Percentiles rank a stretch among this genome's conserved stretches.
Conservation (phyloP, 306 rosid species). For the Trichosanthes truncata region DNA sequence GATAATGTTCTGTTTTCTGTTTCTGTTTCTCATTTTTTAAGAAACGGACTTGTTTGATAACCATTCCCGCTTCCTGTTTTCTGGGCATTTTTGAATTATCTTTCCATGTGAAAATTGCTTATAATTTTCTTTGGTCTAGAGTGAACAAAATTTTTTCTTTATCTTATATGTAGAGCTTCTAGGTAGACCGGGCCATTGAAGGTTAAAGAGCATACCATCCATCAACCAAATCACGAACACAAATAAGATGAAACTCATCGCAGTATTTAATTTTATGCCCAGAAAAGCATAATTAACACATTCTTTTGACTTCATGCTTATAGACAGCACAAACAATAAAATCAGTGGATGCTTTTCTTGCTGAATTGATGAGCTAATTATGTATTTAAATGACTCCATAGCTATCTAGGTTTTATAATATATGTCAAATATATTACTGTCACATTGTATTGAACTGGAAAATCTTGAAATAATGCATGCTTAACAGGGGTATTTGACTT, state of each 20-base stretch:
- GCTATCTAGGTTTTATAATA: not conserved
- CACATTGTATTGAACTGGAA: not conserved
- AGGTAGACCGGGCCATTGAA: not conserved
- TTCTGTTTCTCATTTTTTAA: too few relatives aligned
- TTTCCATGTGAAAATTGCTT: not conserved
- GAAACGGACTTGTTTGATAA: too few relatives aligned
- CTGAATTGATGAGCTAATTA: not conserved
- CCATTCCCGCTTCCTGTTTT: too few relatives aligned
- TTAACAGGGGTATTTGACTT: not conserved
- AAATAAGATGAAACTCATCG: not conserved
- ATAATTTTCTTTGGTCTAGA: not conserved
- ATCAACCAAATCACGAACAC: not conserved
- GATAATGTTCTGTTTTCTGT: too few relatives aligned
- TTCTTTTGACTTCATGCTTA: not conserved
- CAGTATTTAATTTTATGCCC: not conserved
- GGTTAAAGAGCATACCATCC: not conserved
- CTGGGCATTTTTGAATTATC: too few relatives aligned
- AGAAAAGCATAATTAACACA: not conserved
- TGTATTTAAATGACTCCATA: not conserved
- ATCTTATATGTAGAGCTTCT: not conserved
- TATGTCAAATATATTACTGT: not conserved
- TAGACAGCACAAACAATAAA: not conserved
- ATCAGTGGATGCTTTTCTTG: not conserved
- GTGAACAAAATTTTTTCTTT: not conserved
- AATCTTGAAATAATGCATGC: not conserved